These are phyloP conservation scores for Podospora pseudoanserina DNA, from an alignment of 495 filamentous ascomycete species.

Conservation along the genomic window DNA sequence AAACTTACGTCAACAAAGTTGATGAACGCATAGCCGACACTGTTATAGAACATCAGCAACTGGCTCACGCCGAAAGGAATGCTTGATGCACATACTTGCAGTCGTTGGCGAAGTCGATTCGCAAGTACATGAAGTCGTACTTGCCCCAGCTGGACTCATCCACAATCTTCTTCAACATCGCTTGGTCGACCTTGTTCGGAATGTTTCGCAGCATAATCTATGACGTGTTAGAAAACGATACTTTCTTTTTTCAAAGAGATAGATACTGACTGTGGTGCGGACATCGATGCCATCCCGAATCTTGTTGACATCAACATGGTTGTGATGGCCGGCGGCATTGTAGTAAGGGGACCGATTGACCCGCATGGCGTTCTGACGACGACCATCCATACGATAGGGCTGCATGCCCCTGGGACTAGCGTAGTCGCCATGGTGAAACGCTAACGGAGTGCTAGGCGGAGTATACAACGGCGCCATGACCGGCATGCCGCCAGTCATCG, in stretches of 20 bases:
- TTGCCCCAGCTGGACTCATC: slow-evolving; percentile 73
- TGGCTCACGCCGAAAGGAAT: background rate
- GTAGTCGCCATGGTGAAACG: slow-evolving; percentile 25
- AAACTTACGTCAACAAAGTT: slow-evolving; percentile 80
- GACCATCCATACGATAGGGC: slow-evolving; percentile 28
- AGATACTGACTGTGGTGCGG: slow-evolving; percentile 62
- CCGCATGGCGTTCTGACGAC: slow-evolving; percentile 43
- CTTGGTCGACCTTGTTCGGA: slow-evolving; percentile 82
- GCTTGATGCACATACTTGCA: slow-evolving; percentile 65
- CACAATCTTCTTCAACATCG: slow-evolving; percentile 72
- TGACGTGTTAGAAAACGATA: slow-evolving; percentile 13
- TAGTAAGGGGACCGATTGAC: slow-evolving; percentile 39
- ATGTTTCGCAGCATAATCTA: slow-evolving; percentile 97
- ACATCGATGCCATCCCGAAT: slow-evolving; percentile 67
- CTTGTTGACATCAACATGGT: slow-evolving; percentile 61
- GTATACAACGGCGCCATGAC: slow-evolving; percentile 28
- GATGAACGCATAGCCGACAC: slow-evolving; percentile 97
- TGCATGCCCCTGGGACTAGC: slow-evolving; percentile 32
- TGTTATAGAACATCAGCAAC: slow-evolving; percentile 41
- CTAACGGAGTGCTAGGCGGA: slow-evolving; percentile 37
- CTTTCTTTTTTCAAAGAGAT: background rate
- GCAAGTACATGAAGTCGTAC: slow-evolving; percentile 93
- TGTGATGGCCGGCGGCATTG: slow-evolving; percentile 52
- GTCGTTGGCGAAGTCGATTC: slow-evolving; percentile 86
- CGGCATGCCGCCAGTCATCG: slow-evolving; percentile 21